phyloP scores from a whole-genome alignment of 305 asterid species.

The Rubia balearica region DNA sequence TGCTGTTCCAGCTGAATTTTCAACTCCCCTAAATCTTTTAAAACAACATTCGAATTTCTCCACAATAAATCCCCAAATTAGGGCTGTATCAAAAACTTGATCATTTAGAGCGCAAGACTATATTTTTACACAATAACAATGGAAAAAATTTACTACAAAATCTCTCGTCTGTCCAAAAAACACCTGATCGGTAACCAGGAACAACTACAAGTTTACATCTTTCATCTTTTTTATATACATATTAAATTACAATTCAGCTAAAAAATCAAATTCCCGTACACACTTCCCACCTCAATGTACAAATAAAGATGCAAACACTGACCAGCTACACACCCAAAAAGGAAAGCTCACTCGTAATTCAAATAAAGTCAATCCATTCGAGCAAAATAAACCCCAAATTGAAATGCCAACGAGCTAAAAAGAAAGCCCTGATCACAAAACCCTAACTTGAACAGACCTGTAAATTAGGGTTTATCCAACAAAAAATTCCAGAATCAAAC shows the following conservation, averaged over 20 bases:
- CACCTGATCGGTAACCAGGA: not conserved
- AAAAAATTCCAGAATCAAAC: not conserved
- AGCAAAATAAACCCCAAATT: conserved; percentile 6
- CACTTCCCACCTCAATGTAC: not conserved
- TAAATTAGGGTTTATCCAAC: conserved; percentile 26
- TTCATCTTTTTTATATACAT: not conserved
- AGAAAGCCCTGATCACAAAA: conserved; percentile 14
- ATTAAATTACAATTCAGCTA: not conserved
- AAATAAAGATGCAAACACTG: not conserved
- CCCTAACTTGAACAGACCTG: conserved; percentile 22
- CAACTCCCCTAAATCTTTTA: not conserved
- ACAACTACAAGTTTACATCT: not conserved
- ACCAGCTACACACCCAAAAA: not conserved
- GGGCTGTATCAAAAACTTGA: not conserved
- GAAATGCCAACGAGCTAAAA: not conserved
- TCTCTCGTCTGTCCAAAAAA: not conserved
- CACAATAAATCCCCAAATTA: not conserved
- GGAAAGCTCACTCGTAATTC: not conserved
- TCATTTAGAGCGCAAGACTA: not conserved
- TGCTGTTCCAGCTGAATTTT: not conserved
- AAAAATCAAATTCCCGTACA: not conserved
- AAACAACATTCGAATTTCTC: not conserved
- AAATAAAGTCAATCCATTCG: conserved; percentile 9
- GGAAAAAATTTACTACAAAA: not conserved
- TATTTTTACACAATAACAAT: too few species aligned